Conservation (phyloP, 306 rosid species). For the Cucurbita moschata region DNA sequence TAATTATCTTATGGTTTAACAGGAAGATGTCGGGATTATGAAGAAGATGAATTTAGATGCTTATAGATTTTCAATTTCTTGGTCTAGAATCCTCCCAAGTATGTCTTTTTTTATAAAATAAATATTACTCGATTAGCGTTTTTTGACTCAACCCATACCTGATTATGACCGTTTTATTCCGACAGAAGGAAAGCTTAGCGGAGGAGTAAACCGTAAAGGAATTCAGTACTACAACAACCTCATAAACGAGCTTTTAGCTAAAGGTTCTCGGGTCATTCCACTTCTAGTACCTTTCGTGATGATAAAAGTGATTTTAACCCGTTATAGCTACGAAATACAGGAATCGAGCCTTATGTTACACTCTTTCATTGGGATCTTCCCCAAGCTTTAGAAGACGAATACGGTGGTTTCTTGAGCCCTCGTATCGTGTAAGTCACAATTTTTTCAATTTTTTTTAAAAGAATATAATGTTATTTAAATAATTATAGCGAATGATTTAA, state of each 20-base stretch:
- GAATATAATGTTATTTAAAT: too few species aligned
- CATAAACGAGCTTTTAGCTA: neutral
- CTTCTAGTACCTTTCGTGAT: too few species aligned
- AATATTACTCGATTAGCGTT: too few species aligned
- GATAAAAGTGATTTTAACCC: too few species aligned
- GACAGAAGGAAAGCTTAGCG: conserved; percentile 29
- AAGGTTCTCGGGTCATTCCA: neutral
- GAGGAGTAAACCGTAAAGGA: conserved; percentile 32
- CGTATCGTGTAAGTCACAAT: neutral
- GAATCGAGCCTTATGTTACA: neutral
- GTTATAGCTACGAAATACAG: neutral
- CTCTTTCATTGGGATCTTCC: conserved; percentile 7
- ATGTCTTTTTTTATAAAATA: neutral
- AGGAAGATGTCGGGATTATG: conserved; percentile 36
- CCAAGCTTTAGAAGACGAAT: neutral
- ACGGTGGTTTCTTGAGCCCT: neutral
- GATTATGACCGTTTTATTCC: neutral
- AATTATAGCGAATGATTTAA: too few species aligned
- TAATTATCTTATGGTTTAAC: neutral
- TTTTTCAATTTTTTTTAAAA: neutral
- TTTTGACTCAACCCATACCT: too few species aligned
- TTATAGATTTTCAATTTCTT: conserved; percentile 38
- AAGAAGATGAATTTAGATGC: conserved; percentile 31
- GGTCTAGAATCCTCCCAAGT: conserved; percentile 45
- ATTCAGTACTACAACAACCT: conserved; percentile 8